A percentile compares a stretch with the other conserved stretches of the same genome.
phyloP scores from a whole-genome alignment of 768 basidiomycete species.

The Amanita fuliginea region DNA sequence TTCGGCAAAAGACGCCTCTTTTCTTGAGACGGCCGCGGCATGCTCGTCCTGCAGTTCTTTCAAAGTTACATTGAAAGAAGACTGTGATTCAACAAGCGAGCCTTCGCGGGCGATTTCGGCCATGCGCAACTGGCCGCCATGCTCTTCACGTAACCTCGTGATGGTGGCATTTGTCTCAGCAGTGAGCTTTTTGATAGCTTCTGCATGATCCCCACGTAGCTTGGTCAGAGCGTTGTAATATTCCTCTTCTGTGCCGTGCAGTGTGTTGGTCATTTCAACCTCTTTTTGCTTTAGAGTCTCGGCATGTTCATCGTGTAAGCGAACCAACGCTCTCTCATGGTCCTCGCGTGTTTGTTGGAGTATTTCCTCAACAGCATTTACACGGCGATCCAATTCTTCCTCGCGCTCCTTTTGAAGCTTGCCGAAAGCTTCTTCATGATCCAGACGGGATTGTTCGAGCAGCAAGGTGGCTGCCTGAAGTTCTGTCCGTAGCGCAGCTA shows the following conservation, averaged over 20 bases:
- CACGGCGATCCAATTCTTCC: constrained; percentile 38
- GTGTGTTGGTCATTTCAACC: constrained; percentile 40
- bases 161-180: constrained; percentile 49
- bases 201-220: constrained; percentile 61
- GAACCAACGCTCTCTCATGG: constrained; percentile 40
- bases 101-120: constrained; percentile 68
- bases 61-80: constrained; percentile 49
- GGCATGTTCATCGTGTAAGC: constrained; percentile 41
- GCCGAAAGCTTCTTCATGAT: constrained; percentile 52
- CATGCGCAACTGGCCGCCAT: constrained; percentile 62
- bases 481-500: constrained; percentile 30
- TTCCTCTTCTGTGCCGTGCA: constrained; percentile 67
- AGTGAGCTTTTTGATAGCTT: constrained; percentile 49
- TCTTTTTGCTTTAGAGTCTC: constrained; percentile 50
- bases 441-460: constrained; percentile 37
- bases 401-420: constrained; percentile 45
- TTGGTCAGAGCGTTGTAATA: constrained; percentile 75
- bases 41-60: constrained; percentile 67
- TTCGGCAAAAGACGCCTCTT: constrained; percentile 53
- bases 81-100: constrained; percentile 63
- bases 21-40: constrained; percentile 48
- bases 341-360: constrained; percentile 39
- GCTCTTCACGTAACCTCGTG: constrained; percentile 69
- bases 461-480: constrained; percentile 28
- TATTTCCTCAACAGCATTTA: constrained; percentile 41